Evolutionary conservation across 345 rosid species (phyloP).

Genomic region (thale cress (Arabidopsis thaliana)): TAIR10.1 NC_003074.8:6971001-6971500

Average conservation of each 20-base stretch:
- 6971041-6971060: neutral
- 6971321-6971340: constrained; percentile 5
- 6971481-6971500: neutral
- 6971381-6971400: constrained; percentile 32
- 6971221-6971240: neutral
- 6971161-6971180: constrained; percentile 2
- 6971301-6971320: constrained; percentile 25
- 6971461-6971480: neutral
- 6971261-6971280: constrained; percentile 1
- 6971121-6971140: constrained; percentile 1
- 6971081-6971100: no score
- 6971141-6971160: neutral
- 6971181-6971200: constrained; percentile 2
- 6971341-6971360: constrained; percentile 27
- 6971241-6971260: constrained; percentile 1
- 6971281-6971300: constrained; percentile 37
- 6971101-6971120: neutral
- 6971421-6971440: constrained; percentile 26
- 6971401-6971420: constrained; percentile 13
- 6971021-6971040: neutral
- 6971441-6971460: constrained; percentile 40
- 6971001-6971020: constrained; percentile 26
- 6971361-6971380: constrained; percentile 46
- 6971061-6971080: neutral
- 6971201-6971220: neutral